These are phyloP conservation scores for Geum urbanum DNA, from an alignment of 306 rosid species.

Conservation along the genomic window DNA sequence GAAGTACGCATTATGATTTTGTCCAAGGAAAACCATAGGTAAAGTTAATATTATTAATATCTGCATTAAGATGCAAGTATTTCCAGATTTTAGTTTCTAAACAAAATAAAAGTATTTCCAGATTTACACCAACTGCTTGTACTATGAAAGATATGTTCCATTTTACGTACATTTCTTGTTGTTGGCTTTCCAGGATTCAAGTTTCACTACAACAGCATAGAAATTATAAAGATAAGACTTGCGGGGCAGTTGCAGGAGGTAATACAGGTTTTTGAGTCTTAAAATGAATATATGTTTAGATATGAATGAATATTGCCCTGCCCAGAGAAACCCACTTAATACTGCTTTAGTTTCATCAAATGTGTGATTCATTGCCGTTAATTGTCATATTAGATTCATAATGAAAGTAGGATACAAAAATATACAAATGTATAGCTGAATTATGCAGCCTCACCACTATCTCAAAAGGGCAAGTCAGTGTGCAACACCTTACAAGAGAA, in stretches of 20 bases:
- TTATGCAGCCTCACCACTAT: slow-evolving; percentile 26
- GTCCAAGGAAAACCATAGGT: slow-evolving; percentile 40
- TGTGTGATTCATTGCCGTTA: not conserved
- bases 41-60: slow-evolving; percentile 8
- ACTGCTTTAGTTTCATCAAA: slow-evolving; percentile 1
- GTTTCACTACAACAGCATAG: slow-evolving; percentile 33
- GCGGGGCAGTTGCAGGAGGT: slow-evolving; percentile 23
- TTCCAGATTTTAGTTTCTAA: too few species aligned
- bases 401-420: not conserved
- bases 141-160: too few species aligned
- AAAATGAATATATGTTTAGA: not conserved
- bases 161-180: not conserved
- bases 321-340: too few species aligned
- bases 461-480: slow-evolving; percentile 15
- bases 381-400: not conserved
- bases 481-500: slow-evolving; percentile 19
- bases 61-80: not conserved
- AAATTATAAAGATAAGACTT: slow-evolving; percentile 30
- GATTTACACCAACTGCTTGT: not conserved
- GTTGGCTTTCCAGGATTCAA: slow-evolving; percentile 42
- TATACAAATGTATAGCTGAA: not conserved
- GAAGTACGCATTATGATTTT: slow-evolving; percentile 31
- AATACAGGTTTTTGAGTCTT: slow-evolving; percentile 36
- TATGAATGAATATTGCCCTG: too few species aligned
- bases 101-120: too few species aligned